Base-by-base conservation (phyloP, 805 yeast genomes). In the Candida succiphila region DNA sequence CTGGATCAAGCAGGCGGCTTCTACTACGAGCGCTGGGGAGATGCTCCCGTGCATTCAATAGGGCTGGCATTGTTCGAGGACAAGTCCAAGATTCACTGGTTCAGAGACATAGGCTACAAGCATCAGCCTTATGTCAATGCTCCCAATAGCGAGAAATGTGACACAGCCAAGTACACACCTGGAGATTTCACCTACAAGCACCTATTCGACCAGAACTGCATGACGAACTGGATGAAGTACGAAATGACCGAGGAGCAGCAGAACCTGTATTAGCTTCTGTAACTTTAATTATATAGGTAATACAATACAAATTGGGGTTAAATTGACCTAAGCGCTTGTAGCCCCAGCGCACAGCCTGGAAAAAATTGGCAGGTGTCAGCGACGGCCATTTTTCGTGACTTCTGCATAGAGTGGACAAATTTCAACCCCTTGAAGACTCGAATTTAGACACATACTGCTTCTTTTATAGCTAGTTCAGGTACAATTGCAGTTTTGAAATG, bases 21-120 rank as follows among this genome's bases (percentile, higher is more conserved):
- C 48, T 86, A 83, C 53, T 86, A 86, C 47, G 95, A 87, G 53
- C 59, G 95, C 36, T 85, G 95, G 95, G 95, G 95, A 3, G 95
- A 85, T 60, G 95, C 94, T 0, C 95, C 95, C 0, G 92, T 85
- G 2, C 92, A 84, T 51, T 74, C 87, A 3, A 48, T 86, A 29
- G 95, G 89, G 0, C 55, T 84, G 24, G 72, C 75, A 7, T 50
- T 84, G 33, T 82, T 86, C 50, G 83, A 78, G 7, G 86, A 80
- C 44, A 78, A 72, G 44, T 52, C 61, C 7, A 65, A 69, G 34
- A 66, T 86, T 25, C 95, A 86, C 50, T 86, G 94, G 92, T 87
- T 87, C 51, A 69, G 85, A 50, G 94, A 83, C 47, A 77, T 84
- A 34, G 94, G 92, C 0, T 83, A 84, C 51, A 62, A 60, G 34